Base-by-base conservation (phyloP, 306 rosid species). In the Sindora glabra region DNA sequence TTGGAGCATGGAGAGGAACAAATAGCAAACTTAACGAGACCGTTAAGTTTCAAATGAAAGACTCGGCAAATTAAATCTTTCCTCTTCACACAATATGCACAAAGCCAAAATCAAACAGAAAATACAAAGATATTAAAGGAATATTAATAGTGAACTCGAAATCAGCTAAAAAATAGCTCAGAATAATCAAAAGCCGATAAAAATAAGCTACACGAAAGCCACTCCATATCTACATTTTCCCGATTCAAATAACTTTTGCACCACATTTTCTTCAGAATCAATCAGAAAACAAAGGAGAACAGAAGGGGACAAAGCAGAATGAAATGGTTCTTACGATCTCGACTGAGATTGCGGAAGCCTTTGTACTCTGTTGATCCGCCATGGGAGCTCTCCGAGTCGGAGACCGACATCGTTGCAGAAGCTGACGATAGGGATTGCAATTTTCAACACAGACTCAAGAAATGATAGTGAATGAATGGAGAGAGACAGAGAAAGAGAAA, bases 331-430 rank as follows among this genome's bases (percentile, higher is more conserved):
- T 81, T 63, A 92, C 96, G 78, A 27, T 92, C 95, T 17, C 88
- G 98, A 54, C 86, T 88, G 74, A 74, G 46, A 57, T 88, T 88
- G 11, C 84, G 83, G 74, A 88, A 88, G 33, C 47, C 62, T 71
- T 78, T 88, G 81, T 83, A 82, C 45, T 88, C 96, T 1, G 80
- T 5, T 48, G 72, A 39, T 70, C 83, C 73, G 56, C 83, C 79
- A 25, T 61, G 48, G 40, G 82, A 72, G 47, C 80, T 77, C 33
- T 88, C 98, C 26, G 92, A 83, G 68, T 91, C 96, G 12, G 98
- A 91, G 26, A 85, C 69, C 18, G 97, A 91, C 98, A 91, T 89
- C 30, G 67, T 56, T 62, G 34, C 34, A 29, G 34, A 29, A 41
- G 59, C 60, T 54, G 60, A 26, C 34, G 68, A 68, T 76, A 50